Evolutionary conservation across 306 rosid genomes (phyloP).

Genomic region (Lathyrus oleraceus): DNA sequence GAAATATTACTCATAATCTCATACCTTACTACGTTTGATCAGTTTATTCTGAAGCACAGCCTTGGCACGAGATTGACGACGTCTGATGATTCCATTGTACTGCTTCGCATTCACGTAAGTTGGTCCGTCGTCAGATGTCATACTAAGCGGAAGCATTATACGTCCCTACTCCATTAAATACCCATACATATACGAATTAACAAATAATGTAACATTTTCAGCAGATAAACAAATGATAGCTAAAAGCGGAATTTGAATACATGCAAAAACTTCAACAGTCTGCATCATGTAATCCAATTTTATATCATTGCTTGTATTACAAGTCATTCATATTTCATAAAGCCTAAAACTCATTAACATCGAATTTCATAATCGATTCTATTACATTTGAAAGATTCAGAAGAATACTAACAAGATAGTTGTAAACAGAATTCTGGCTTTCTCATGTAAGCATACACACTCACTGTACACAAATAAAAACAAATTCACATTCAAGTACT

Average conservation of each 20-base stretch:
- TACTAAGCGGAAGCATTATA: constrained; percentile 80
- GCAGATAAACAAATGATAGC: constrained; percentile 20
- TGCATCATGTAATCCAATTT: constrained; percentile 9
- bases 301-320: not conserved
- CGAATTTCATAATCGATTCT: not conserved
- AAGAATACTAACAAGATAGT: constrained; percentile 12
- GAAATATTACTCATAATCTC: constrained; percentile 16
- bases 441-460: constrained; percentile 7
- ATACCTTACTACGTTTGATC: constrained; percentile 70
- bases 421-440: constrained; percentile 21
- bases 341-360: not conserved
- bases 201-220: constrained; percentile 1
- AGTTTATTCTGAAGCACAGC: constrained; percentile 61
- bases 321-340: not conserved
- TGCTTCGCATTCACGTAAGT: constrained; percentile 96
- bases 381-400: constrained; percentile 20
- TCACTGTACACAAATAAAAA: constrained; percentile 1
- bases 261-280: constrained; percentile 10
- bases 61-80: constrained; percentile 87
- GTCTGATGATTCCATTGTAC: constrained; percentile 89
- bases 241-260: constrained; percentile 5
- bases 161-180: constrained; percentile 65
- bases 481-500: constrained; percentile 29
- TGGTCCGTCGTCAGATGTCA: constrained; percentile 81
- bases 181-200: constrained; percentile 33